Conservation (phyloP, 2,329 filamentous ascomycete genomes). For the Diaporthe helianthi region DNA sequence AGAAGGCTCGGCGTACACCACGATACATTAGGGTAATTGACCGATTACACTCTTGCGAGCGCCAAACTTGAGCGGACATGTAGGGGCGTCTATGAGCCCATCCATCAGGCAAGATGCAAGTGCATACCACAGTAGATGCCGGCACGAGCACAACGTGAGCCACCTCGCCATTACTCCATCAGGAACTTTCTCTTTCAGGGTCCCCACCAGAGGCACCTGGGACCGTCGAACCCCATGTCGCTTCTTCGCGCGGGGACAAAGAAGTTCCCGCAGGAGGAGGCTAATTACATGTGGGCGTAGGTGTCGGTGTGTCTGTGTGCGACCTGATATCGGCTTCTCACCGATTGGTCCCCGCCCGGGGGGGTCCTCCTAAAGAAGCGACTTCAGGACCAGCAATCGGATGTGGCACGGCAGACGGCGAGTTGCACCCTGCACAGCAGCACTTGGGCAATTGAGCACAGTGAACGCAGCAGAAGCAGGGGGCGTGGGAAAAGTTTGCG, state of each 20-base stretch:
- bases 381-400: not conserved
- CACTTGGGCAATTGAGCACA: too few relatives aligned
- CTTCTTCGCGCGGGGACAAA: not conserved
- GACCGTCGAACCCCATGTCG: not conserved
- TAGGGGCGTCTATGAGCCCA: not conserved
- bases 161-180: not conserved
- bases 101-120: slow-evolving; percentile 9
- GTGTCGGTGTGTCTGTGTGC: not conserved
- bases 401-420: slow-evolving; percentile 20
- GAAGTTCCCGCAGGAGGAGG: not conserved
- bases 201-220: slow-evolving; percentile 3
- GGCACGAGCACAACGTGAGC: slow-evolving; percentile 3
- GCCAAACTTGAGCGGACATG: not conserved
- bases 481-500: not conserved
- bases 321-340: slow-evolving; percentile 20
- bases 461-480: too few relatives aligned
- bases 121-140: too few relatives aligned
- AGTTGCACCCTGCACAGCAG: not conserved
- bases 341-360: not conserved
- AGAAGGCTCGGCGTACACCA: not conserved
- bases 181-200: slow-evolving; percentile 10
- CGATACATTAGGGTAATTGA: not conserved
- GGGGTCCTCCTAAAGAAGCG: not conserved
- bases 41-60: not conserved
- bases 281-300: not conserved